Percentiles rank a stretch among this genome's conserved stretches.
These are phyloP conservation scores for Irpex lacteus DNA, from an alignment of 1,284 basidiomycete genomes.

Conservation along the genomic window DNA sequence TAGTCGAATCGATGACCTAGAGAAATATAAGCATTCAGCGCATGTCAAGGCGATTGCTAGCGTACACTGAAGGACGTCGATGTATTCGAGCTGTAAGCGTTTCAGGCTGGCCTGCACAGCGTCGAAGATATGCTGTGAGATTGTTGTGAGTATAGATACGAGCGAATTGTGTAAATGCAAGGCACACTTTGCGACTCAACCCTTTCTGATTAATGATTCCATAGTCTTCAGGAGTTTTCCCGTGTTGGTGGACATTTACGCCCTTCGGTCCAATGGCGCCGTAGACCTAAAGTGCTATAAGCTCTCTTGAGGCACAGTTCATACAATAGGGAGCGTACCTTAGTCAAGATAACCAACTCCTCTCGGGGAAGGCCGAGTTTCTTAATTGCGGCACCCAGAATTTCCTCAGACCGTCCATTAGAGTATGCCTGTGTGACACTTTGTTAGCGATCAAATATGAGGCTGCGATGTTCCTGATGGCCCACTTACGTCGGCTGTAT, in stretches of 20 bases:
- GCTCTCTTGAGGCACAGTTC: too few relatives aligned
- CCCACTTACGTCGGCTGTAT: conserved; percentile 42
- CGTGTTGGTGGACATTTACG: conserved; percentile 25
- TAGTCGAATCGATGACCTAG: conserved; percentile 28
- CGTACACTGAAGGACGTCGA: conserved; percentile 30
- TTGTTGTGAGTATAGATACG: too few relatives aligned
- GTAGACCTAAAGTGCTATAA: too few relatives aligned
- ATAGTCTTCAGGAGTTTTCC: conserved; percentile 19
- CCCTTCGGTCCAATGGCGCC: conserved; percentile 33
- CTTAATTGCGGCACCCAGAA: conserved; percentile 60
- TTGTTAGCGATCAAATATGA: too few relatives aligned
- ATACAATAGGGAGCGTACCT: conserved; percentile 24
- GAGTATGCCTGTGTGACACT: conserved; percentile 23
- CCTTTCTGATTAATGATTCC: conserved; percentile 38
- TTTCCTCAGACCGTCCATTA: conserved; percentile 48
- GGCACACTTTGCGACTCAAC: conserved; percentile 30
- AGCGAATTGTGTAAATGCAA: too few relatives aligned
- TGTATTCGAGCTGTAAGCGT: conserved; percentile 24
- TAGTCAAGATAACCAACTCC: conserved; percentile 56
- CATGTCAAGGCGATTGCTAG: background rate
- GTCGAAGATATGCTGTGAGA: conserved; percentile 38
- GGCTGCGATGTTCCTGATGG: too few relatives aligned
- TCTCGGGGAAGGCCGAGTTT: conserved; percentile 51
- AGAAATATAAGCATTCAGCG: too few relatives aligned
- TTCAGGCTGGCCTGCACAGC: conserved; percentile 40